Evolutionary conservation across 805 yeast genomes (phyloP).

Genomic region (Hanseniaspora vineae): DNA sequence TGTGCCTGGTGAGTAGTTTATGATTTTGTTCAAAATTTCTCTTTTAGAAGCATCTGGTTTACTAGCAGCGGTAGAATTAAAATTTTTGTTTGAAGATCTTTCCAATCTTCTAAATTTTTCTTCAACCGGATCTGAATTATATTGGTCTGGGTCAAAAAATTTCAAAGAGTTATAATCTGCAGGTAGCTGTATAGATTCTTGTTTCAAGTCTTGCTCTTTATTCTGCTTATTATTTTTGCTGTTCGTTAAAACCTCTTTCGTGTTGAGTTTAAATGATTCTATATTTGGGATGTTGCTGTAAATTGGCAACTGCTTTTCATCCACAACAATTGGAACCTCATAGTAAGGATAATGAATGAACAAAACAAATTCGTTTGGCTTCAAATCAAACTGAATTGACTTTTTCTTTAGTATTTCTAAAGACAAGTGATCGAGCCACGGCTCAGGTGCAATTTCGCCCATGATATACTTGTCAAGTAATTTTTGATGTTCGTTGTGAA

Average conservation of each 20-base stretch:
- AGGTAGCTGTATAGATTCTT: conserved; percentile 11
- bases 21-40: conserved; percentile 55
- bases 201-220: conserved; percentile 15
- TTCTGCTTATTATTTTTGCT: conserved; percentile 21
- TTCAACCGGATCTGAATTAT: conserved; percentile 70
- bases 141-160: conserved; percentile 61
- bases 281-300: conserved; percentile 25
- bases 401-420: conserved; percentile 23
- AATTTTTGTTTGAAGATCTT: conserved; percentile 58
- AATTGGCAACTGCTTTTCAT: conserved; percentile 29
- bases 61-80: conserved; percentile 67
- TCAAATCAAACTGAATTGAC: not conserved
- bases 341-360: conserved; percentile 50
- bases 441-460: conserved; percentile 46
- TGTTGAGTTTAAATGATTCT: conserved; percentile 33
- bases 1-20: conserved; percentile 73
- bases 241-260: conserved; percentile 13
- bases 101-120: conserved; percentile 74
- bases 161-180: conserved; percentile 13
- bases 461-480: conserved; percentile 50
- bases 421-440: conserved; percentile 67
- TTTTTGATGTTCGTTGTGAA: conserved; percentile 30
- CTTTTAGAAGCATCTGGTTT: conserved; percentile 80
- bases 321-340: conserved; percentile 62
- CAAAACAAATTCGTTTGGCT: conserved; percentile 15